Evolutionary conservation across 148 eudicot species (phyloP).

Genomic region (Chenopodium berlandieri): DNA sequence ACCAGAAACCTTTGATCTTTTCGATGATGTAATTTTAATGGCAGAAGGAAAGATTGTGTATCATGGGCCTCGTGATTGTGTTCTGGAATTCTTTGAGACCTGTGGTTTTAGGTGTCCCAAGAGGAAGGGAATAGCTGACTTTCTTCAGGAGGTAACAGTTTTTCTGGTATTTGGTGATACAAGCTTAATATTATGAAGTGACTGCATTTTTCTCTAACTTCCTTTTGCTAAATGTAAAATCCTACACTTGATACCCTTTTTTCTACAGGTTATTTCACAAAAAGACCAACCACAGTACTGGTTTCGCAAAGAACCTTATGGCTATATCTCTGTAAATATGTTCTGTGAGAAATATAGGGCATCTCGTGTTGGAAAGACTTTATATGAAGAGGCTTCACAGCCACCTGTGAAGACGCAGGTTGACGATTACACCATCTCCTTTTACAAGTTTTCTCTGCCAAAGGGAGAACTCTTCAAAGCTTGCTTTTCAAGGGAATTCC

Average conservation of each 20-base stretch:
- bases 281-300: slow-evolving; percentile 82
- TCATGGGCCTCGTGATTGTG: slow-evolving; percentile 62
- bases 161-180: slow-evolving; percentile 1
- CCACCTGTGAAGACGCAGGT: slow-evolving; percentile 45
- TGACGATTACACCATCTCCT: slow-evolving; percentile 49
- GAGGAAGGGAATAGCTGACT: slow-evolving; percentile 87
- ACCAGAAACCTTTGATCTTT: slow-evolving; percentile 76
- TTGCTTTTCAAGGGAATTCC: slow-evolving; percentile 69
- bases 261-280: slow-evolving; percentile 61
- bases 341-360: slow-evolving; percentile 51
- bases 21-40: slow-evolving; percentile 84
- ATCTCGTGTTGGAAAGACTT: slow-evolving; percentile 43
- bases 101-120: slow-evolving; percentile 84
- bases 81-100: slow-evolving; percentile 50
- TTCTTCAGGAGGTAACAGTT: slow-evolving; percentile 75
- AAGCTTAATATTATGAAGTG: not conserved
- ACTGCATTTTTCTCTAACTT: not conserved
- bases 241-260: not conserved
- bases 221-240: not conserved
- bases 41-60: slow-evolving; percentile 80
- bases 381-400: slow-evolving; percentile 43
- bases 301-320: slow-evolving; percentile 36
- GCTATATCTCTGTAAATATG: slow-evolving; percentile 44
- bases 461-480: slow-evolving; percentile 66
- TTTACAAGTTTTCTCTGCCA: slow-evolving; percentile 44